Conservation (phyloP, 1,284 basidiomycete species). For the Agaricales sp. region DNA sequence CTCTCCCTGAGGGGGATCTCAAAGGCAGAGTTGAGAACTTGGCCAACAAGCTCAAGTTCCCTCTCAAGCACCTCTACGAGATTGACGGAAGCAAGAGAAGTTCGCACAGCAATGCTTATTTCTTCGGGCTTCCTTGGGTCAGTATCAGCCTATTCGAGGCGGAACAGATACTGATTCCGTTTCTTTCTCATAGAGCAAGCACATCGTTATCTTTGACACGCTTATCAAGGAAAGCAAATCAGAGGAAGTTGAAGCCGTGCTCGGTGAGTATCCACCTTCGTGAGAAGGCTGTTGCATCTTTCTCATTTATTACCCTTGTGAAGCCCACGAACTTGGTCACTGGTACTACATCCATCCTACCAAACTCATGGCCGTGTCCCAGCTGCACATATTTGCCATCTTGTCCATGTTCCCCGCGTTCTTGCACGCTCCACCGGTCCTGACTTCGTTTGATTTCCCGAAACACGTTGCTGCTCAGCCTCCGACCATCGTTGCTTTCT, state of each 20-base stretch:
- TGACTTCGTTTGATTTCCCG: slow-evolving; percentile 83
- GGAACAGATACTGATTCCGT: slow-evolving; percentile 2
- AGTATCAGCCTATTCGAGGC: slow-evolving; percentile 12
- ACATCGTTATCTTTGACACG: slow-evolving; percentile 97
- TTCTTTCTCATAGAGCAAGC: slow-evolving; percentile 64
- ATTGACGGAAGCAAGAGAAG: slow-evolving; percentile 96
- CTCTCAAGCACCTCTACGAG: slow-evolving; percentile 90
- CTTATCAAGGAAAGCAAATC: slow-evolving; percentile 85
- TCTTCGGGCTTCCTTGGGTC: slow-evolving; percentile 90
- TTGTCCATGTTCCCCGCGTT: slow-evolving; percentile 89
- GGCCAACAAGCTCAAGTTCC: slow-evolving; percentile 80
- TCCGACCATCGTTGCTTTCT: slow-evolving; percentile 83
- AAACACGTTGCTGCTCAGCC: slow-evolving; percentile 51
- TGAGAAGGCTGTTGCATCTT: neutral
- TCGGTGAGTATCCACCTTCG: slow-evolving; percentile 25
- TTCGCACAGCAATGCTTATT: slow-evolving; percentile 92
- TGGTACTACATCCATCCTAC: slow-evolving; percentile 89
- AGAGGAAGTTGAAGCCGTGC: slow-evolving; percentile 85
- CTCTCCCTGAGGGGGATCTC: slow-evolving; percentile 68
- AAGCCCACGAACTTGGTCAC: slow-evolving; percentile 91
- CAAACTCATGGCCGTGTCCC: slow-evolving; percentile 79
- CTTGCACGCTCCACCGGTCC: slow-evolving; percentile 77
- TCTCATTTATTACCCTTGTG: slow-evolving; percentile 5
- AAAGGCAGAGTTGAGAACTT: slow-evolving; percentile 67
- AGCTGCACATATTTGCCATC: slow-evolving; percentile 81